Evolutionary conservation across 164 flowering plant genomes (phyloP), one percentile per base, ranked within the genome.

Genomic region (Platanus orientalis): DNA sequence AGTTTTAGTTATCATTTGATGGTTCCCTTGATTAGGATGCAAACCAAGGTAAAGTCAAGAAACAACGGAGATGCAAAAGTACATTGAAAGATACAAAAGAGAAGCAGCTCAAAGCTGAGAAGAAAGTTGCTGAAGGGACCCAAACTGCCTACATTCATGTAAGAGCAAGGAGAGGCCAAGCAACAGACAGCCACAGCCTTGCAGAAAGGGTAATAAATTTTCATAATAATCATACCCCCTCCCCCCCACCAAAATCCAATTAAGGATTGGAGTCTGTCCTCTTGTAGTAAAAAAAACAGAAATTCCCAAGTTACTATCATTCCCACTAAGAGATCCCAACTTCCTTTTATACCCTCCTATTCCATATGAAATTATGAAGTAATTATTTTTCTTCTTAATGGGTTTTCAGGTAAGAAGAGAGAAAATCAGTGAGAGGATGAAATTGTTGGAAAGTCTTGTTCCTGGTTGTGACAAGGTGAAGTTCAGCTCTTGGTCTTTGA

Each of bases 181-280:
- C 98, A 44, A 92, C 98, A 57, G 97, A 92, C 58, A 88, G 93
- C 72, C 98, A 92, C 79, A 90, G 97, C 83, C 83, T 92, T 58
- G 98, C 98, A 29, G 98, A 92, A 70, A 88, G 98, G 86, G 98
- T 92, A 48, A 25, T 39, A n/a, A 13, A 7, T 20, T 12, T 11
- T 3, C 12, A 57, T 42, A n/a, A 11, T 36, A 1, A 50, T 6
- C 27, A n/a, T 14, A 6, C n/a, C n/a, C n/a, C n/a, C n/a, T n/a
- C n/a, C n/a, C n/a, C n/a, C n/a, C n/a, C n/a, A n/a, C n/a, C n/a
- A n/a, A n/a, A n/a, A n/a, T n/a, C n/a, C n/a, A n/a, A n/a, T n/a
- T n/a, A n/a, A n/a, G n/a, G n/a, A n/a, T n/a, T n/a, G n/a, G n/a
- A n/a, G n/a, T n/a, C n/a, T n/a, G n/a, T n/a, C n/a, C n/a, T n/a